Percentiles rank a stretch among this genome's conserved stretches.
Conservation (phyloP, 1,139 yeast genomes). For the Taiozyma onychis region DNA sequence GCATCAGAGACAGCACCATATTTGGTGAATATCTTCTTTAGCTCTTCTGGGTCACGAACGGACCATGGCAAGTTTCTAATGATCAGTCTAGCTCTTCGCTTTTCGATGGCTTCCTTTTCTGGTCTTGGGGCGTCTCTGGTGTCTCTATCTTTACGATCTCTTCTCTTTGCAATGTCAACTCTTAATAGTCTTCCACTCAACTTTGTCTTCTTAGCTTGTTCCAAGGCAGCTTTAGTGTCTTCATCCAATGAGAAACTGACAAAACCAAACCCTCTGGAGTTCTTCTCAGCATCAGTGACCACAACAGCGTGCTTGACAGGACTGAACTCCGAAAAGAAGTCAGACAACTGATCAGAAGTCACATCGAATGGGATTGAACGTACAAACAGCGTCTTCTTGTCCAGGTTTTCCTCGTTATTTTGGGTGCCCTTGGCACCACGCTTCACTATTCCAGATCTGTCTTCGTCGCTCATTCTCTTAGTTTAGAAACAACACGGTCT, state of each 20-base stretch:
- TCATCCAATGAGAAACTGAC: slow-evolving; percentile 85
- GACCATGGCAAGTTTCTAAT: slow-evolving; percentile 96
- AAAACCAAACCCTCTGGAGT: slow-evolving; percentile 91
- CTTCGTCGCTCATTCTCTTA: slow-evolving; percentile 2
- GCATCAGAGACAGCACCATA: slow-evolving; percentile 90
- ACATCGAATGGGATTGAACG: slow-evolving; percentile 78
- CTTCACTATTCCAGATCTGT: background rate
- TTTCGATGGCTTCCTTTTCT: slow-evolving; percentile 32
- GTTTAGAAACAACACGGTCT: background rate
- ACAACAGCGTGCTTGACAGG: slow-evolving; percentile 95
- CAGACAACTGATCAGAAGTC: slow-evolving; percentile 73
- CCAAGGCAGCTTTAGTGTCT: slow-evolving; percentile 75
- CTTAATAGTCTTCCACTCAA: slow-evolving; percentile 63
- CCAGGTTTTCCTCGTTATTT: slow-evolving; percentile 23
- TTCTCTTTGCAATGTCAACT: slow-evolving; percentile 86
- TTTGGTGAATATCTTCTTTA: slow-evolving; percentile 64
- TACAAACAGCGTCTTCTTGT: slow-evolving; percentile 69
- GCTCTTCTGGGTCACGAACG: slow-evolving; percentile 66
- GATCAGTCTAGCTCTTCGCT: slow-evolving; percentile 78
- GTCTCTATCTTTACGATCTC: slow-evolving; percentile 57
- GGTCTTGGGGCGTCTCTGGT: slow-evolving; percentile 19
- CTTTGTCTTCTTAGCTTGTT: slow-evolving; percentile 57
- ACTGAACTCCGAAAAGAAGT: slow-evolving; percentile 83
- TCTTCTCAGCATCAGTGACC: slow-evolving; percentile 69
- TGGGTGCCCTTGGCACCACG: background rate